Percentiles rank a stretch among this genome's conserved stretches.
phyloP scores from a whole-genome alignment of 768 basidiomycete species.

The Dacryopinax primogenitus region DNA sequence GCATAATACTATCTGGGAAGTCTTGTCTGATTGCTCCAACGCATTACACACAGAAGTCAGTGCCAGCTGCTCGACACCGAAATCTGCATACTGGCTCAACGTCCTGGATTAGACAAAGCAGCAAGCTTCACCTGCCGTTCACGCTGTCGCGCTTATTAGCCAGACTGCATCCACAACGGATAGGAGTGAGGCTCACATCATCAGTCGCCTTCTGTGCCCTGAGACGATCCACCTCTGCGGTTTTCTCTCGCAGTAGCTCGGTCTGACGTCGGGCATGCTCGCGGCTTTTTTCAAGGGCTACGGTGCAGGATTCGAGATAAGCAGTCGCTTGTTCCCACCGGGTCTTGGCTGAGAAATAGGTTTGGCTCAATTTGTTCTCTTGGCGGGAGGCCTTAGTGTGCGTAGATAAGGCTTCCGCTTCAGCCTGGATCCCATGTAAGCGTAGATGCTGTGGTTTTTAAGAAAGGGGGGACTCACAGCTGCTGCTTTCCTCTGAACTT shows the following conservation, averaged over 20 bases:
- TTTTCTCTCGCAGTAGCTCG: slow-evolving; percentile 52
- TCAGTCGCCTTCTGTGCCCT: slow-evolving; percentile 54
- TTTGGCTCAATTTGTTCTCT: slow-evolving; percentile 52
- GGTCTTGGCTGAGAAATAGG: slow-evolving; percentile 47
- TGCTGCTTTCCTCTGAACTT: slow-evolving; percentile 52
- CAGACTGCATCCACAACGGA: neutral
- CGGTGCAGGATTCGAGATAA: slow-evolving; percentile 36
- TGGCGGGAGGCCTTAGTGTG: slow-evolving; percentile 42
- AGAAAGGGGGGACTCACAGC: slow-evolving; percentile 31
- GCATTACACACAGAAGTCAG: neutral
- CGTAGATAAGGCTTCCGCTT: slow-evolving; percentile 41
- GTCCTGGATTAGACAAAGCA: slow-evolving; percentile 27
- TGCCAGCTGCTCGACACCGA: no score
- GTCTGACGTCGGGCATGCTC: slow-evolving; percentile 47
- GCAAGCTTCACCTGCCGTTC: slow-evolving; percentile 26
- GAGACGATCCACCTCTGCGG: slow-evolving; percentile 57
- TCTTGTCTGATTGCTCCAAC: neutral
- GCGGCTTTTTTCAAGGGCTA: slow-evolving; percentile 39
- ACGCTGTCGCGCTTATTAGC: slow-evolving; percentile 19
- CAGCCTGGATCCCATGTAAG: slow-evolving; percentile 31
- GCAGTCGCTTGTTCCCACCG: slow-evolving; percentile 43
- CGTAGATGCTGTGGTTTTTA: neutral
- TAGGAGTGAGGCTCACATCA: slow-evolving; percentile 31
- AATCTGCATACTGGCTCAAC: neutral
- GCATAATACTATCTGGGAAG: no score